Conservation (phyloP, 2,329 filamentous ascomycete species). For the Neonectria ditissima region DNA sequence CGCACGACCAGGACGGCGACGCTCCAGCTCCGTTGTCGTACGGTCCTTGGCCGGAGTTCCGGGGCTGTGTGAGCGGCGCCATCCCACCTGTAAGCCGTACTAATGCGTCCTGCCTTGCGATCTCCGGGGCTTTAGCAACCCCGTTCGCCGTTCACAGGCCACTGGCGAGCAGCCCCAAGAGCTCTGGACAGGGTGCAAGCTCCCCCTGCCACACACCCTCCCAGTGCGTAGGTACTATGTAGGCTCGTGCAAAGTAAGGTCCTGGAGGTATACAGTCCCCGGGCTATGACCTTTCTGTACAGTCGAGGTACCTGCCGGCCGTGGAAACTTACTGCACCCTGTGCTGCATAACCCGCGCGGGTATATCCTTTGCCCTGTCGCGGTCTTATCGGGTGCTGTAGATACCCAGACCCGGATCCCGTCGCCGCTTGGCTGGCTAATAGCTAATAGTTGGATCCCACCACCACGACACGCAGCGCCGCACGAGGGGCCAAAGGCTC, state of each 20-base stretch:
- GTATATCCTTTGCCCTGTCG: not conserved
- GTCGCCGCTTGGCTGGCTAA: constrained; percentile 16
- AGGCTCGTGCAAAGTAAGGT: constrained; percentile 17
- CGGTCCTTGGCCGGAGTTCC: constrained; percentile 1
- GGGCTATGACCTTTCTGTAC: constrained; percentile 17
- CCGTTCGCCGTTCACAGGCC: constrained; percentile 17
- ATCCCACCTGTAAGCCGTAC: constrained; percentile 14
- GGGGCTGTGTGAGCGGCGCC: constrained; percentile 8
- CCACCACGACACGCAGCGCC: constrained; percentile 35
- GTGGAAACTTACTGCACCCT: constrained; percentile 4
- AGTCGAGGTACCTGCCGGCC: constrained; percentile 10
- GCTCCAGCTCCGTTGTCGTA: constrained; percentile 1
- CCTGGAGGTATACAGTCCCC: constrained; percentile 20
- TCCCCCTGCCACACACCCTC: constrained; percentile 27
- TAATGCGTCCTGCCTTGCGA: constrained; percentile 20
- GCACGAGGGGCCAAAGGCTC: constrained; percentile 11
- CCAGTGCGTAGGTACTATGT: constrained; percentile 10
- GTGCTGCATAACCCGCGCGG: not conserved
- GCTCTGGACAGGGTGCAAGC: constrained; percentile 24
- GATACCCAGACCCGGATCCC: not conserved
- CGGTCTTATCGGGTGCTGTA: not conserved
- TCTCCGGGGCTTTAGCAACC: constrained; percentile 13
- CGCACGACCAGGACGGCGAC: not conserved
- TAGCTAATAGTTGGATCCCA: constrained; percentile 31
- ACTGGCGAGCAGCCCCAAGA: constrained; percentile 11